Conservation (phyloP, 768 basidiomycete species). For the Hydnomerulius pinastri region DNA sequence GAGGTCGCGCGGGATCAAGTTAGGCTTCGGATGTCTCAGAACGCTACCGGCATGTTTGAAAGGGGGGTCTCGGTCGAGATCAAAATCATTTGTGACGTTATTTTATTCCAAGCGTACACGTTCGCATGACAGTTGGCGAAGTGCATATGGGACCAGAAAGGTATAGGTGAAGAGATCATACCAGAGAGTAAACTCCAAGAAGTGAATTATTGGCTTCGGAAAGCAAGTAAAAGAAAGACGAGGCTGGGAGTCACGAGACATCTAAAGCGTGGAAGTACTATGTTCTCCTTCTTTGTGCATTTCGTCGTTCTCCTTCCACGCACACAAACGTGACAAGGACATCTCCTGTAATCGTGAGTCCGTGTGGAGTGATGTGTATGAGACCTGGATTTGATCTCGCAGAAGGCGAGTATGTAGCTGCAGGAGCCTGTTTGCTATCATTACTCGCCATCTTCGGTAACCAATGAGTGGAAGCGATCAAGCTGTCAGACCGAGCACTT, state of each 20-base stretch:
- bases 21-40: no score
- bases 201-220: no score
- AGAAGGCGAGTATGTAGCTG: constrained; percentile 30
- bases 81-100: no score
- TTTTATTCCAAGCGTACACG: no score
- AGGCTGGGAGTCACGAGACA: neutral
- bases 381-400: constrained; percentile 28
- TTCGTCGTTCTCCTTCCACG: constrained; percentile 35
- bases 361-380: constrained; percentile 35
- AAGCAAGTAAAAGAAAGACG: neutral
- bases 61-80: no score
- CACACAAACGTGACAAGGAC: constrained; percentile 35
- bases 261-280: neutral
- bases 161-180: no score
- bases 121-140: no score
- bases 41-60: no score
- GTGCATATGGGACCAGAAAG: no score
- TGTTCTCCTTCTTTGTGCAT: constrained; percentile 23
- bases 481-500: neutral
- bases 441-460: constrained; percentile 30
- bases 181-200: no score
- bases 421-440: constrained; percentile 34
- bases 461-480: neutral
- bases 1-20: no score
- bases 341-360: constrained; percentile 31